Conservation (phyloP, 2,329 filamentous ascomycete genomes). For the Anthostomella pinea region DNA sequence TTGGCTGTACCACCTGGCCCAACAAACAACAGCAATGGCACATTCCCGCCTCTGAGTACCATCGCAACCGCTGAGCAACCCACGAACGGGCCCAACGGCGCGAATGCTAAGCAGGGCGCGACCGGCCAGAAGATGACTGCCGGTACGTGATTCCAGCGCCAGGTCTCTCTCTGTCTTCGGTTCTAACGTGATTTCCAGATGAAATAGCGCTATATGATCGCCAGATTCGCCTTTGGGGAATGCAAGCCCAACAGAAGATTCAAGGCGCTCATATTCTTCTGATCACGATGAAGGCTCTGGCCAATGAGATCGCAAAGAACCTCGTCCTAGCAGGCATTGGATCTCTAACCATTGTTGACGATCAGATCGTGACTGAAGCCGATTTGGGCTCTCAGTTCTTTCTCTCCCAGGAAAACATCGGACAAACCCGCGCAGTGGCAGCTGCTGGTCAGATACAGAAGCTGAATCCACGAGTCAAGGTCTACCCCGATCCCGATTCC, state of each 20-base stretch:
- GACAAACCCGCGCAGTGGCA: constrained; percentile 80
- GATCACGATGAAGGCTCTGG: constrained; percentile 81
- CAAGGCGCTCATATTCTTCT: constrained; percentile 86
- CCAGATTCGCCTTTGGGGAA: constrained; percentile 95
- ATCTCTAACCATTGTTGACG: constrained; percentile 84
- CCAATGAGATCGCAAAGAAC: constrained; percentile 96
- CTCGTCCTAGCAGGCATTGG: constrained; percentile 90
- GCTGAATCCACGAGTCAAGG: constrained; percentile 83
- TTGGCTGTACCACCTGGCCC: constrained; percentile 17
- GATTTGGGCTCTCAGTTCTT: constrained; percentile 86
- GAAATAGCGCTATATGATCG: constrained; percentile 97
- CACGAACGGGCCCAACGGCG: constrained; percentile 9
- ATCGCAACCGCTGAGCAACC: constrained; percentile 16
- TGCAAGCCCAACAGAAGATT: constrained; percentile 90
- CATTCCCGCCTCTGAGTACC: constrained; percentile 14
- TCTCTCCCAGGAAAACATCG: constrained; percentile 65
- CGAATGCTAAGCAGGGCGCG: constrained; percentile 9
- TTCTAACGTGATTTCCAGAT: constrained; percentile 50
- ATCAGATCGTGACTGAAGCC: constrained; percentile 68
- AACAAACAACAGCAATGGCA: constrained; percentile 18
- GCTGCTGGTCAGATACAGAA: constrained; percentile 74
- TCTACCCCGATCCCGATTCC: constrained; percentile 67
- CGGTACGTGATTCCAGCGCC: constrained; percentile 25
- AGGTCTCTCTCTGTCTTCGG: constrained; percentile 1
- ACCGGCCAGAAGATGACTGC: constrained; percentile 33